Base-by-base conservation (phyloP, 2,329 filamentous ascomycete species). In the Aspergillus viridinutans region DNA sequence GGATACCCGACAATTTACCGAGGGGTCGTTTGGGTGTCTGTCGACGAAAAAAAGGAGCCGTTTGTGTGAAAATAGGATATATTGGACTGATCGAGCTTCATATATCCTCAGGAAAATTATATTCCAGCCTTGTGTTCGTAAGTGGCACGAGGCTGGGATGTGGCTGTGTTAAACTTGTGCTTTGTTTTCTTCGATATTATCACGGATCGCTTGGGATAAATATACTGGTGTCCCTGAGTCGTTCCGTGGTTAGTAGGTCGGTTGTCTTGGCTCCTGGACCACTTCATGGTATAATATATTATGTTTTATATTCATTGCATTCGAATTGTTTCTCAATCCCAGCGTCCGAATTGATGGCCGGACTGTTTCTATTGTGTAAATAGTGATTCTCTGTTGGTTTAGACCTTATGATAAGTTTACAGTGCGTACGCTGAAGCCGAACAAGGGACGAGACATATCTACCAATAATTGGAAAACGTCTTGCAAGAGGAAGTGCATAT, bases 1-100 rank as follows among this genome's bases (percentile, higher is more conserved):
- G 54, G 49, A 53, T 53, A 53, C 26, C 52, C 40, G 42, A 54
- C 42, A 56, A 51, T 23, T 26, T 47, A 47, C 43, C 43, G 43
- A 47, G 21, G 43, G 21, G 43, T 47, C 21, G 14, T 26, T 25
- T 47, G 43, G 26, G 43, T 25, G 43, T 23, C 23, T 47, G 21
- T 47, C 43, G 9, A 21, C 12, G 23, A 47, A 17, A 7, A 38
- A 38, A 17, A 17, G 5, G 12, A 38, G 14, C 5, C 1, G 32
- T 17, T 7, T 17, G 1, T 38, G 7, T 38, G 14, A 17, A 12
- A 17, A 38, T n/a, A 38, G 32, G 14, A 5, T 14, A 14, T 17
- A 17, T 35, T 6, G 32, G 32, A 17, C 2, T 38, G 7, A 17
- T 38, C 32, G 12, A 38, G 32, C 32, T 38, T 38, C 2, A 35